A percentile compares a stretch with the other conserved stretches of the same genome.
Evolutionary conservation across 129 eudicot species (phyloP).

Genomic region (Smallanthus sonchifolius): DNA sequence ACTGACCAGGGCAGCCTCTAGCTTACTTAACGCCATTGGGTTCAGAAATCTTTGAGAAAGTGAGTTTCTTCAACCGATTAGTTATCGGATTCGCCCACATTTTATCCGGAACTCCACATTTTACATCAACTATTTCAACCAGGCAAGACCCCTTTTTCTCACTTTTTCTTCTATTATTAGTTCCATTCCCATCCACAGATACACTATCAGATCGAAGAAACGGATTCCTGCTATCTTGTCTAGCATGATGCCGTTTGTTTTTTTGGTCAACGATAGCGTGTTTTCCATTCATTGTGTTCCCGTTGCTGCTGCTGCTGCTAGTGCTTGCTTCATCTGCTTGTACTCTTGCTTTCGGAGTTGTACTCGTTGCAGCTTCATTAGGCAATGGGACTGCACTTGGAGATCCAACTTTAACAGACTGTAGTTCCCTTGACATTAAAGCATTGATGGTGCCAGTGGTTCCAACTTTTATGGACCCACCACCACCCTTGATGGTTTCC

Average conservation of each 20-base stretch:
- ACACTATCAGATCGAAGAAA: slow-evolving; percentile 27
- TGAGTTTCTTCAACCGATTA: slow-evolving; percentile 66
- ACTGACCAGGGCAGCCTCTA: neutral
- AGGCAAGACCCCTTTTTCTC: slow-evolving; percentile 45
- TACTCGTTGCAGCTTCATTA: neutral
- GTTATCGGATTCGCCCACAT: slow-evolving; percentile 46
- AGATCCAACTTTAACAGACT: slow-evolving; percentile 34
- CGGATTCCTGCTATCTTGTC: slow-evolving; percentile 33
- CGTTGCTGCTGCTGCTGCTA: slow-evolving; percentile 8
- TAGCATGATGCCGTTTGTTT: slow-evolving; percentile 40
- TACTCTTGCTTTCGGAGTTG: slow-evolving; percentile 32
- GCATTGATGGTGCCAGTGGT: slow-evolving; percentile 82
- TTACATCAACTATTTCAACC: slow-evolving; percentile 79
- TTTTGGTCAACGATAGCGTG: slow-evolving; percentile 27
- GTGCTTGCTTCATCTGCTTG: slow-evolving; percentile 64
- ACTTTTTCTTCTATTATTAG: slow-evolving; percentile 36
- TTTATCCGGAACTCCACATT: slow-evolving; percentile 69
- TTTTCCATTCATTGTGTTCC: slow-evolving; percentile 14
- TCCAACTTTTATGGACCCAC: slow-evolving; percentile 92
- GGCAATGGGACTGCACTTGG: slow-evolving; percentile 23
- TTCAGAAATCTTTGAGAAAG: slow-evolving; percentile 82
- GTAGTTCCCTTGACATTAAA: slow-evolving; percentile 73
- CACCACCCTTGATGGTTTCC: slow-evolving; percentile 90
- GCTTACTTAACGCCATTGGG: slow-evolving; percentile 34
- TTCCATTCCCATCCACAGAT: slow-evolving; percentile 33